Evolutionary conservation across 176 grass and related monocot species (phyloP).

Genomic region (Melocanna baccifera): DNA sequence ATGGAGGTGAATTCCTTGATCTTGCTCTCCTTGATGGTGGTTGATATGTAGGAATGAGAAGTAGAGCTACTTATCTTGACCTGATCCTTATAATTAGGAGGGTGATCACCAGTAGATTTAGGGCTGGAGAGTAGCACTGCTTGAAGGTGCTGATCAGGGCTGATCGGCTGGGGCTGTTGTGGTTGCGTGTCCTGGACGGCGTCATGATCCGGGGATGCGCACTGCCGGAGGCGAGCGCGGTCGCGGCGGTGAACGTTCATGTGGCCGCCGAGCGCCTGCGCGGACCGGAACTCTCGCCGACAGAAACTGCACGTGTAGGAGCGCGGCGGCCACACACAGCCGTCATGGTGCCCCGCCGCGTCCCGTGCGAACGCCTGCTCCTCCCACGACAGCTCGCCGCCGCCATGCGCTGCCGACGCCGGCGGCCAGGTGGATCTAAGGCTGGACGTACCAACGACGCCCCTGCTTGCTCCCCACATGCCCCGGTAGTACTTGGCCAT

Average conservation of each 20-base stretch:
- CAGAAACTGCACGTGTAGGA: slow-evolving; percentile 83
- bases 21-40: slow-evolving; percentile 46
- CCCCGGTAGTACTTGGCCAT: slow-evolving; percentile 46
- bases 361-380: slow-evolving; percentile 71
- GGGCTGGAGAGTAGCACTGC: slow-evolving; percentile 7
- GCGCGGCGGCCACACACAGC: slow-evolving; percentile 72
- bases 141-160: background rate
- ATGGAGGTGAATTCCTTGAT: slow-evolving; percentile 32
- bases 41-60: slow-evolving; percentile 35
- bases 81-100: background rate
- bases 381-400: slow-evolving; percentile 53
- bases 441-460: background rate
- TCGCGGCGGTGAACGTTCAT: slow-evolving; percentile 85
- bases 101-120: slow-evolving; percentile 14
- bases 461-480: slow-evolving; percentile 23
- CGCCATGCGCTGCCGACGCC: background rate
- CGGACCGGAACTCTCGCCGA: slow-evolving; percentile 67
- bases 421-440: slow-evolving; percentile 9
- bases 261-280: slow-evolving; percentile 65
- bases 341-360: slow-evolving; percentile 45
- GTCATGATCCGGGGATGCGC: slow-evolving; percentile 28
- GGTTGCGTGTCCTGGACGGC: background rate
- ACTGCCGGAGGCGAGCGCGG: slow-evolving; percentile 65
- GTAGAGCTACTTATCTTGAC: background rate
- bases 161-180: slow-evolving; percentile 1